Percentiles rank a stretch among this genome's conserved stretches.
Evolutionary conservation across 2,329 filamentous ascomycete species (phyloP).

Genomic region (Cadophora gregata): DNA sequence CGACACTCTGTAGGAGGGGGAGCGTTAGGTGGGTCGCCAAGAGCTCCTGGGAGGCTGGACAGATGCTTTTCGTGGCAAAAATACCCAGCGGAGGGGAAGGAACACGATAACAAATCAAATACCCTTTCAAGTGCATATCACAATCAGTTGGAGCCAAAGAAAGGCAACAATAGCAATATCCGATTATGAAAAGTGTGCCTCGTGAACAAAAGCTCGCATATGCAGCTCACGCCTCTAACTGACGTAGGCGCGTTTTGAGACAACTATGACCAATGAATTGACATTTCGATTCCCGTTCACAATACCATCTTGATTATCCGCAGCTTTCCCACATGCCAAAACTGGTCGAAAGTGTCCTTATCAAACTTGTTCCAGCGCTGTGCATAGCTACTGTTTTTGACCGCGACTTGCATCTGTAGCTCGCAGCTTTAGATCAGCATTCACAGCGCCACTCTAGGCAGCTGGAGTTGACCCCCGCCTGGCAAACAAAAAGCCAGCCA

Average conservation of each 20-base stretch:
- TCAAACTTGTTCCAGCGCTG: background rate
- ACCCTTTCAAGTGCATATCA: constrained; percentile 4
- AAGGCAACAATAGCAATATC: constrained; percentile 22
- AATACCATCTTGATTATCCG: constrained; percentile 16
- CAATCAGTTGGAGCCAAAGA: constrained; percentile 19
- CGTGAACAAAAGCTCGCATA: constrained; percentile 29
- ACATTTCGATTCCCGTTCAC: constrained; percentile 7
- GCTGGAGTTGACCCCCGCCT: constrained; percentile 18
- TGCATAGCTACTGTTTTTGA: constrained; percentile 6
- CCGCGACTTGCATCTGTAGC: constrained; percentile 24
- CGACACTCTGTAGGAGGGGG: background rate
- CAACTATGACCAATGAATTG: constrained; percentile 15
- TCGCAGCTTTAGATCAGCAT: background rate
- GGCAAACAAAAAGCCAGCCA: constrained; percentile 15
- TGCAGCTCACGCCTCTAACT: constrained; percentile 20
- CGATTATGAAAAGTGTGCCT: constrained; percentile 29
- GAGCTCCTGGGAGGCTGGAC: constrained; percentile 1
- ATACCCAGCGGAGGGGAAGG: constrained; percentile 11
- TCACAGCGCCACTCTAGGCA: constrained; percentile 18
- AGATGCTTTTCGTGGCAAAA: background rate
- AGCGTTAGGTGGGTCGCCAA: background rate
- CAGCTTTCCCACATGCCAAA: background rate
- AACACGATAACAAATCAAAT: constrained; percentile 3
- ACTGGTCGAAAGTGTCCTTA: background rate
- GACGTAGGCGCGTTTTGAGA: constrained; percentile 20